These are phyloP conservation scores for Acephala macrosclerotiorum DNA, from an alignment of 2,329 filamentous ascomycete genomes.

Conservation along the genomic window DNA sequence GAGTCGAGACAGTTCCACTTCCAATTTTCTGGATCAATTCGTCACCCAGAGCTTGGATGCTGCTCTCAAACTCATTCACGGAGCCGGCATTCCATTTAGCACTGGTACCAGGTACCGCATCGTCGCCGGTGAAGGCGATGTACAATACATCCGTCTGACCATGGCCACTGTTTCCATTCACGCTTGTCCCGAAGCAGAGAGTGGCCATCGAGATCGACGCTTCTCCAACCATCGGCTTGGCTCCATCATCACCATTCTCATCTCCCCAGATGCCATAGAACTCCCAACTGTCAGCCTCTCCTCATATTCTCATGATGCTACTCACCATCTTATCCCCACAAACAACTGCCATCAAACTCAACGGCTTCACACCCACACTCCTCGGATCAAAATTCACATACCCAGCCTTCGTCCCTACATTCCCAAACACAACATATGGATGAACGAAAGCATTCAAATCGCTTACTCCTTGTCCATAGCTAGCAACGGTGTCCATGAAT, in stretches of 20 bases:
- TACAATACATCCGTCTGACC: slow-evolving; percentile 65
- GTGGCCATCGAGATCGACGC: slow-evolving; percentile 64
- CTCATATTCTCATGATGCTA: background rate
- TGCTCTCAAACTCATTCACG: slow-evolving; percentile 59
- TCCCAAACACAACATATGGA: slow-evolving; percentile 62
- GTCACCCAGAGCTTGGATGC: slow-evolving; percentile 59
- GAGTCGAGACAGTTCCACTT: slow-evolving; percentile 10
- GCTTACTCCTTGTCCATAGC: slow-evolving; percentile 48
- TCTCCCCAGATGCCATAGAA: slow-evolving; percentile 69
- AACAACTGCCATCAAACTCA: slow-evolving; percentile 63
- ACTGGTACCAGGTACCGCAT: slow-evolving; percentile 61
- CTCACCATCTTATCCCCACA: slow-evolving; percentile 54
- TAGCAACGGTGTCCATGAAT: slow-evolving; percentile 50
- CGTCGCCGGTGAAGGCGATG: slow-evolving; percentile 63
- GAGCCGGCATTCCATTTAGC: slow-evolving; percentile 62
- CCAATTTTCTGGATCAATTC: slow-evolving; percentile 53
- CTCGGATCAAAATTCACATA: slow-evolving; percentile 51
- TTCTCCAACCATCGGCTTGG: slow-evolving; percentile 59
- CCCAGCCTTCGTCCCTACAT: slow-evolving; percentile 46
- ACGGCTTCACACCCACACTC: slow-evolving; percentile 53
- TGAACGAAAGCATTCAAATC: slow-evolving; percentile 60
- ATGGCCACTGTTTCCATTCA: slow-evolving; percentile 65
- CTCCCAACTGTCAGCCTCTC: slow-evolving; percentile 38
- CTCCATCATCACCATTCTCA: slow-evolving; percentile 61
- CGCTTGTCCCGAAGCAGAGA: slow-evolving; percentile 59